phyloP scores from a whole-genome alignment of 805 yeast species.

The Teunomyces stri region DNA sequence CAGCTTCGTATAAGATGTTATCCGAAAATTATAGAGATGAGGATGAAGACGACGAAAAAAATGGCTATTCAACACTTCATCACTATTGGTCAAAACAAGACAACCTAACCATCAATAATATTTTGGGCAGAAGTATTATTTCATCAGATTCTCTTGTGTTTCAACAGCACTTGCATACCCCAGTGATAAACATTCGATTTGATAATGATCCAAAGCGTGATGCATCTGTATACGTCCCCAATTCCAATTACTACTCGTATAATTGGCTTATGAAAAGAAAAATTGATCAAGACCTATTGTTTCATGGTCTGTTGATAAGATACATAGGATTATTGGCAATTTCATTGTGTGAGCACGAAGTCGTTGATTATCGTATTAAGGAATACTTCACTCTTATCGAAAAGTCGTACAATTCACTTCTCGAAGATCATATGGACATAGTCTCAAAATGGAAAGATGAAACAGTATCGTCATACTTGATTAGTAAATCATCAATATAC shows the following conservation, averaged over 20 bases:
- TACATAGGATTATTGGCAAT: conserved; percentile 36
- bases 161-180: conserved; percentile 29
- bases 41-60: conserved; percentile 12
- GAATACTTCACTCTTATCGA: conserved; percentile 19
- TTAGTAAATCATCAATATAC: conserved; percentile 20
- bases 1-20: conserved; percentile 18
- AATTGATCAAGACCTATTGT: conserved; percentile 22
- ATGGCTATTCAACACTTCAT: conserved; percentile 26
- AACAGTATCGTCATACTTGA: conserved; percentile 15
- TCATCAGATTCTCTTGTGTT: conserved; percentile 29
- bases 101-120: conserved; percentile 28
- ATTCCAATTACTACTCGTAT: conserved; percentile 32
- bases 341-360: conserved; percentile 39
- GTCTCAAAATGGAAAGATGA: conserved; percentile 21
- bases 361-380: conserved; percentile 25
- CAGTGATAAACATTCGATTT: conserved; percentile 33
- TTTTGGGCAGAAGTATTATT: conserved; percentile 24
- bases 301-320: conserved; percentile 37
- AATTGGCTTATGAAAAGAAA: conserved; percentile 30
- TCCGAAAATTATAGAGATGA: conserved; percentile 9
- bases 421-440: conserved; percentile 7
- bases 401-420: conserved; percentile 16
- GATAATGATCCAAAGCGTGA: conserved; percentile 28
- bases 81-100: conserved; percentile 37
- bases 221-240: conserved; percentile 27